Percentiles rank a stretch among this genome's conserved stretches.
phyloP scores from a whole-genome alignment of 768 basidiomycete species.

The Amanita pseudoporphyria region DNA sequence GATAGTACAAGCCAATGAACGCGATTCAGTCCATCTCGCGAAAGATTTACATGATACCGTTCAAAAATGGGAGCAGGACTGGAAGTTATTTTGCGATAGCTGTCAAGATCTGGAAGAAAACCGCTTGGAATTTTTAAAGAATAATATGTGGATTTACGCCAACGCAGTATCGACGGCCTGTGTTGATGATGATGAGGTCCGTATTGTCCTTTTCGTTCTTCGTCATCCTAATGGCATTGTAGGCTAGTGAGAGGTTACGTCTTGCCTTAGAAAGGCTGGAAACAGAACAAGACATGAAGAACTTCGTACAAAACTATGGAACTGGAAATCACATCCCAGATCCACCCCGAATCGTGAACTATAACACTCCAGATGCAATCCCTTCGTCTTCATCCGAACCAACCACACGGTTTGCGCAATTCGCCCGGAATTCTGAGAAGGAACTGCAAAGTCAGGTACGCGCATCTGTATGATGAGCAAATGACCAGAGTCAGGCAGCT shows the following conservation, averaged over 20 bases:
- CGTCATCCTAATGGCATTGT: conserved; percentile 2
- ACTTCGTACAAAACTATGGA: conserved; percentile 82
- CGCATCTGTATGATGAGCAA: conserved; percentile 24
- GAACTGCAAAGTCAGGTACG: conserved; percentile 23
- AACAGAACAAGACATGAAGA: conserved; percentile 78
- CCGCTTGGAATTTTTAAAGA: conserved; percentile 89
- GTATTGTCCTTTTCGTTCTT: conserved; percentile 13
- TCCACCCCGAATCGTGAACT: conserved; percentile 80
- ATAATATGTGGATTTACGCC: conserved; percentile 92
- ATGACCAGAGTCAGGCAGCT: conserved; percentile 16
- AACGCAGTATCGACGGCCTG: conserved; percentile 96
- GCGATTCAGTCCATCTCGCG: conserved; percentile 85
- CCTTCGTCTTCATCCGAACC: conserved; percentile 49
- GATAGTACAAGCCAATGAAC: conserved; percentile 85
- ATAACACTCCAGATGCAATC: conserved; percentile 55
- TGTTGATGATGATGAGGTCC: conserved; percentile 89
- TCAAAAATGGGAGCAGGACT: conserved; percentile 84
- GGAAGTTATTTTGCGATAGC: conserved; percentile 90
- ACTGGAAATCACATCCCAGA: conserved; percentile 87
- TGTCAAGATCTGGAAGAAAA: conserved; percentile 96
- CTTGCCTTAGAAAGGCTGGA: conserved; percentile 85
- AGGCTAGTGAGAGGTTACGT: conserved; percentile 91
- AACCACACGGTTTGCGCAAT: conserved; percentile 48
- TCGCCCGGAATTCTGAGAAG: conserved; percentile 32
- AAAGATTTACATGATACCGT: conserved; percentile 70